Percentiles rank a stretch among this genome's conserved stretches.
phyloP scores from a whole-genome alignment of 345 rosid genomes.

The Limnanthes douglasii region DNA sequence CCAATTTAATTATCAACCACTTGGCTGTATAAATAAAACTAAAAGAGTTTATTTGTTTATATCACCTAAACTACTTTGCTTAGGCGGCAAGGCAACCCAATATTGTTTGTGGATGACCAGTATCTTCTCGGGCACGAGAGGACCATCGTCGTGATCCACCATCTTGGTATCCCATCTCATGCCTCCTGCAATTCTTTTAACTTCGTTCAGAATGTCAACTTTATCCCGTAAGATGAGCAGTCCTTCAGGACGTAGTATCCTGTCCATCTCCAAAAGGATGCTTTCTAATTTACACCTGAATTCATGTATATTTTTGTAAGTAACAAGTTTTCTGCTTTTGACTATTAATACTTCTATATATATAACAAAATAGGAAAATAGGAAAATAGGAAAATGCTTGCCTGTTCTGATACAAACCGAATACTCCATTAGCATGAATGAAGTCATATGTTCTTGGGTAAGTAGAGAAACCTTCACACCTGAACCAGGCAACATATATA shows the following conservation, averaged over 20 bases:
- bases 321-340: no score
- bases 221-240: constrained; percentile 63
- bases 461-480: constrained; percentile 99
- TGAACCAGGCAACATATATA: constrained; percentile 14
- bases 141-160: constrained; percentile 95
- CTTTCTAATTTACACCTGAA: constrained; percentile 71
- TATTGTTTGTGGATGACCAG: constrained; percentile 67
- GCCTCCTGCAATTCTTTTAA: constrained; percentile 47
- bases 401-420: constrained; percentile 66
- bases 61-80: constrained; percentile 10
- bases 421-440: constrained; percentile 72
- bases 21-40: constrained; percentile 1
- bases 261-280: constrained; percentile 84
- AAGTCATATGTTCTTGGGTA: constrained; percentile 94
- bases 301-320: no score
- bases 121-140: constrained; percentile 77
- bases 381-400: constrained; percentile 5
- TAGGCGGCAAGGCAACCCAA: constrained; percentile 50
- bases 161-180: constrained; percentile 93
- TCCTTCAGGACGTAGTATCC: constrained; percentile 88
- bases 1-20: neutral
- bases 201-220: constrained; percentile 66
- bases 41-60: constrained; percentile 2
- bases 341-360: no score
- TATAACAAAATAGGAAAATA: no score